phyloP scores from a whole-genome alignment of 1,139 yeast species.

The Suhomyces taliae region DNA sequence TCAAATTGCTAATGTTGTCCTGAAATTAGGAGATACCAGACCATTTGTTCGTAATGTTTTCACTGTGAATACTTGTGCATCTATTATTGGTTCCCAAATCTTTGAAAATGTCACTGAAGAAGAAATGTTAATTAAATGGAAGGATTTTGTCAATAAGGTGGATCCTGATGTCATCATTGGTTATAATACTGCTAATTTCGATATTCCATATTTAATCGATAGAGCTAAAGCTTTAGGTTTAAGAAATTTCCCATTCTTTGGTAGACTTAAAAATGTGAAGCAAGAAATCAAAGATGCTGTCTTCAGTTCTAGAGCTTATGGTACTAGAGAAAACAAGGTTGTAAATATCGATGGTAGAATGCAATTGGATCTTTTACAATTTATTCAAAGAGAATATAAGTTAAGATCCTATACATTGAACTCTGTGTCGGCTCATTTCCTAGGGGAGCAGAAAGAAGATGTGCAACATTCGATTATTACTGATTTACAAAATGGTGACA shows the following conservation, averaged over 20 bases:
- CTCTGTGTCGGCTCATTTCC: slow-evolving; percentile 91
- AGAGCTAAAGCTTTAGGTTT: slow-evolving; percentile 77
- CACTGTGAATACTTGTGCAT: slow-evolving; percentile 86
- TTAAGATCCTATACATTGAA: slow-evolving; percentile 91
- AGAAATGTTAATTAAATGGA: slow-evolving; percentile 85
- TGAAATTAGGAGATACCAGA: slow-evolving; percentile 70
- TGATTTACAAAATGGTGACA: slow-evolving; percentile 86
- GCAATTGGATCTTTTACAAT: slow-evolving; percentile 91
- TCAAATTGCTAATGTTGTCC: slow-evolving; percentile 94
- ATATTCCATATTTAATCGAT: slow-evolving; percentile 87
- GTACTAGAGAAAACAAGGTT: slow-evolving; percentile 89
- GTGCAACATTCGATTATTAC: slow-evolving; percentile 97
- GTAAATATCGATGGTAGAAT: slow-evolving; percentile 94
- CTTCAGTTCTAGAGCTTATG: slow-evolving; percentile 94
- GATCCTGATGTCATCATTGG: slow-evolving; percentile 99
- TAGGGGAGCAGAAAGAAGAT: slow-evolving; percentile 96
- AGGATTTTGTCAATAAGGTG: slow-evolving; percentile 72
- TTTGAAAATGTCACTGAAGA: slow-evolving; percentile 73
- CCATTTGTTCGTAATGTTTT: slow-evolving; percentile 95
- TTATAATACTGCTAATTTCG: slow-evolving; percentile 91
- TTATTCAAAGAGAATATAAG: slow-evolving; percentile 91
- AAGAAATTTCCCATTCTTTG: slow-evolving; percentile 78
- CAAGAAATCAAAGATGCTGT: slow-evolving; percentile 81
- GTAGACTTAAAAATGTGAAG: slow-evolving; percentile 63
- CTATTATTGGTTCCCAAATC: slow-evolving; percentile 92